Evolutionary conservation across 805 yeast species (phyloP), one percentile per base, ranked within the genome.

Genomic region (Ascoidea rubescens): DNA sequence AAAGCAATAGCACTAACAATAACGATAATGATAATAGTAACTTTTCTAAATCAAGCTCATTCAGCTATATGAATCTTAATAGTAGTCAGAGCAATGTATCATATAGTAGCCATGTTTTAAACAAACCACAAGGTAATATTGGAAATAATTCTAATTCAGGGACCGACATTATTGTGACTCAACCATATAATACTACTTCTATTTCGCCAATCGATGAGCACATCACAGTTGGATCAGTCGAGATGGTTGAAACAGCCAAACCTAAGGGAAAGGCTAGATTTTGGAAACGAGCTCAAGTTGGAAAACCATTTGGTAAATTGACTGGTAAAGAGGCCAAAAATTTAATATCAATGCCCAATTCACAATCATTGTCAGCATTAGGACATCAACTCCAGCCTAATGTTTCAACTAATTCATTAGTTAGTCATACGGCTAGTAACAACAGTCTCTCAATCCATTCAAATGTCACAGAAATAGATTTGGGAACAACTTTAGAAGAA

Each of bases 401-500:
- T 37, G 8, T 14, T 37, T 37, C 45, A 45, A 47, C n/a, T 45
- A 55, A 21, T 48, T 47, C 55, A 28, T 49, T 53, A 56, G 62
- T 57, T 56, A 62, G 60, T 49, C 62, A 56, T 55, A 61, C 58
- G 54, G 59, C 31, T 21, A n/a, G 17, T 30, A 10, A 14, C 7
- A 28, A 14, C 21, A 28, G 21, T 31, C 21, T 37, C 47, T 21
- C 21, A 31, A 43, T 14, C 10, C 46, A 31, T 44, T 31, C 51
- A 37, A 12, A 37, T 30, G 48, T 37, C 16, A 21, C n/a, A 1
- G 43, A 8, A 8, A 31, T n/a, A 6, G 21, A 43, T 42, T 72
- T 76, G 57, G 68, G 74, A 43, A 71, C 80, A 7, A 73, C 88
- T 1, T 71, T 91, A 51, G 83, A 80, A 54, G 71, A 74, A 52